Evolutionary conservation across 75 land plant genomes (phyloP), one percentile per base, ranked within the genome.

Genomic region (Isoetes taiwanensis): DNA sequence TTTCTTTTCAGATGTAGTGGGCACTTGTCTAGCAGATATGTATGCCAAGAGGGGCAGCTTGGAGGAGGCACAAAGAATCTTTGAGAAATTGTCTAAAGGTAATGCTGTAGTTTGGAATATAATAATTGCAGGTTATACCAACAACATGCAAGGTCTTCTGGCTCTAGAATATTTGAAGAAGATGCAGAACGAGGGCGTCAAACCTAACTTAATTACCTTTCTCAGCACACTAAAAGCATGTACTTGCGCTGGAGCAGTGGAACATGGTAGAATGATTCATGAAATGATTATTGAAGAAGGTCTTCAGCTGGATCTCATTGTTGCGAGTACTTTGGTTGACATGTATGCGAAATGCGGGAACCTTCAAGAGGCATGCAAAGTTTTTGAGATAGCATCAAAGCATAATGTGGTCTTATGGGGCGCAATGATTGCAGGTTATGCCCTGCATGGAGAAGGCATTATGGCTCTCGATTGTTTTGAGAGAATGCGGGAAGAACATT

Each of bases 31-130:
- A 54, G 27, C 55, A 11, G 64, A 63, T 20, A 63, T 63, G 64
- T 63, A 63, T 56, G 63, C 64, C 59, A 63, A 63, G n/a, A 54
- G 63, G 30, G 62, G 64, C 27, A 57, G 20, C 9, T 11, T 63
- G 32, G 17, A 50, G 23, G 59, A 56, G 26, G 64, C 64, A 21
- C 61, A 56, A 3, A 12, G 21, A 2, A 2, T 63, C 35, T 63
- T 63, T 56, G 38, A 63, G 11, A 25, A 16, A 19, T 17, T 60
- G 59, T 12, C 5, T 8, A 28, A 10, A 5, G n/a, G 27, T 8
- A 42, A 60, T 42, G 54, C n/a, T 10, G 25, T 60, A 19, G 6
- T 53, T 23, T 60, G 62, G 62, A 60, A 21, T 28, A 30, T 42
- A 32, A 48, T 60, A 53, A 40, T 60, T 43, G 58, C 59, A 19